A percentile compares a stretch with the other conserved stretches of the same genome.
These are phyloP conservation scores for Imleria badia DNA, from an alignment of 768 basidiomycete species.

Conservation along the genomic window DNA sequence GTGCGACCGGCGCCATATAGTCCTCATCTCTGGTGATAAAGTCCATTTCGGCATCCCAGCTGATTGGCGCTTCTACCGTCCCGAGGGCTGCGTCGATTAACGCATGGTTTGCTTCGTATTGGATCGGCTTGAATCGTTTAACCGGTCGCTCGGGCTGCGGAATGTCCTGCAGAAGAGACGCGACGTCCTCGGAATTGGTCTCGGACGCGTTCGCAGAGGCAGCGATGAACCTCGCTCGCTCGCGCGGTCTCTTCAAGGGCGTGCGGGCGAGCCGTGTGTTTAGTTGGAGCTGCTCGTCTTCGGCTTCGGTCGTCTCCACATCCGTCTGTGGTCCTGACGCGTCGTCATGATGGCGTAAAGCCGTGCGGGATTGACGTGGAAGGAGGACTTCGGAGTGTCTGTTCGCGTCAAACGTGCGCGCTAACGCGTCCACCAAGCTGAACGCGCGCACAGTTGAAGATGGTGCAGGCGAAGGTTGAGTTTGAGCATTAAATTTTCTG, in stretches of 20 bases:
- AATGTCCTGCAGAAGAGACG: neutral
- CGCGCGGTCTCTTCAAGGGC: constrained; percentile 1
- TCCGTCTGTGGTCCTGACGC: constrained; percentile 17
- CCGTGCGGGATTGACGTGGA: neutral
- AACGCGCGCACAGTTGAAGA: neutral
- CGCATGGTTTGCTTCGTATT: constrained; percentile 19
- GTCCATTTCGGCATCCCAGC: constrained; percentile 17
- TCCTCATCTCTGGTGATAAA: neutral
- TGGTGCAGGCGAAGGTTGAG: neutral
- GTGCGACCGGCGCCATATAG: neutral
- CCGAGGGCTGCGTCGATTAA: constrained; percentile 25
- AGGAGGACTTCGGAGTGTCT: neutral
- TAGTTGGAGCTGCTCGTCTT: constrained; percentile 15
- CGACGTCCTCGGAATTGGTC: constrained; percentile 11
- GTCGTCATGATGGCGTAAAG: neutral
- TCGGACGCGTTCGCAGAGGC: constrained; percentile 3
- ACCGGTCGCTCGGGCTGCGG: constrained; percentile 5
- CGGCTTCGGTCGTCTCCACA: constrained; percentile 22
- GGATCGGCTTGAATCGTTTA: constrained; percentile 21
- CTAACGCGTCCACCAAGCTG: constrained; percentile 25
- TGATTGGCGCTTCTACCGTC: constrained; percentile 21
- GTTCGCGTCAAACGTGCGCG: constrained; percentile 29
- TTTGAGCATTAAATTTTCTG: neutral
- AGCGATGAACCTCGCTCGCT: neutral
- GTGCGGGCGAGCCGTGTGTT: constrained; percentile 13